phyloP scores from a whole-genome alignment of 116 monocot species.

The Iris pallida region DNA sequence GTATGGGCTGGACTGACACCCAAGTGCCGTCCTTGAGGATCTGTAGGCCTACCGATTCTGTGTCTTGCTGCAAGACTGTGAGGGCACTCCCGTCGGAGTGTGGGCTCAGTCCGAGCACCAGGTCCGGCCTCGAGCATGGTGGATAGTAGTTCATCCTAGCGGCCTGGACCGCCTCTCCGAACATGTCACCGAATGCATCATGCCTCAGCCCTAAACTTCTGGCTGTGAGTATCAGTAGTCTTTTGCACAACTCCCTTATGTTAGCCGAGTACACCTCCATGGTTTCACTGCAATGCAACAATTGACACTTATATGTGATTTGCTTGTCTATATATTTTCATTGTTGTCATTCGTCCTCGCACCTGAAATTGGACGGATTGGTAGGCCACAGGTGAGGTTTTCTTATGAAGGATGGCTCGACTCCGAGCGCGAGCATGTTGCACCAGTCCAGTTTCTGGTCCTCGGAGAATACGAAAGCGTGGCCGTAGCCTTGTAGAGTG shows the following conservation, averaged over 20 bases:
- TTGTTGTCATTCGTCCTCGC: neutral
- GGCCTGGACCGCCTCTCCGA: slow-evolving; percentile 5
- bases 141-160: slow-evolving; percentile 10
- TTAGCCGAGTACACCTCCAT: slow-evolving; percentile 4
- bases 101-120: neutral
- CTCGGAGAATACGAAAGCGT: slow-evolving; percentile 17
- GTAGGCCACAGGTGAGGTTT: slow-evolving; percentile 13
- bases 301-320: neutral
- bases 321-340: neutral
- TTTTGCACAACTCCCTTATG: slow-evolving; percentile 2
- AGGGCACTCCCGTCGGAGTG: slow-evolving; percentile 4
- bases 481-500: slow-evolving; percentile 17
- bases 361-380: slow-evolving; percentile 16
- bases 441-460: slow-evolving; percentile 22
- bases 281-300: slow-evolving; percentile 3
- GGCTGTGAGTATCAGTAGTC: slow-evolving; percentile 1
- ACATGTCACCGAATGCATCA: neutral
- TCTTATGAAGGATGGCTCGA: slow-evolving; percentile 4
- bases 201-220: neutral
- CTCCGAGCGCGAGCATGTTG: slow-evolving; percentile 13
- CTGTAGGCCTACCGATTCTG: neutral
- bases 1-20: neutral
- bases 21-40: slow-evolving; percentile 2
- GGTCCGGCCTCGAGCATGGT: slow-evolving; percentile 9
- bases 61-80: slow-evolving; percentile 1